These are phyloP conservation scores for Phanerochaete sordida DNA, from an alignment of 768 basidiomycete species.

Conservation along the genomic window DNA sequence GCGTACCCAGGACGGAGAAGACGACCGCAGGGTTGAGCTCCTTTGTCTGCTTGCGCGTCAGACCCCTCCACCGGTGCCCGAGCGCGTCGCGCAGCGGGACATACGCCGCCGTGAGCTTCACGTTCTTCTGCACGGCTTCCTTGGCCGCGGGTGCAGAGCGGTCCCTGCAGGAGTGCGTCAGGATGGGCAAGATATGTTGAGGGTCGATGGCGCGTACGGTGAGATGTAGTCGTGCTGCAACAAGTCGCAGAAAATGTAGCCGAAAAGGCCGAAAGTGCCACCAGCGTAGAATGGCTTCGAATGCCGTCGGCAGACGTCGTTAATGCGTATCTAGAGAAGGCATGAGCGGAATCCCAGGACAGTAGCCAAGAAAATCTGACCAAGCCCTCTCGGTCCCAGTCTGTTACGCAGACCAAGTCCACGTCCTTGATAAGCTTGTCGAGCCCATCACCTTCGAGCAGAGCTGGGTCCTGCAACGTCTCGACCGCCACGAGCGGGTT, in stretches of 20 bases:
- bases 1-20: conserved; percentile 69
- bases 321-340: conserved; percentile 60
- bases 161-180: conserved; percentile 39
- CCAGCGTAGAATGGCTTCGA: conserved; percentile 88
- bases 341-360: background rate
- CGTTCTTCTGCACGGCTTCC: conserved; percentile 52
- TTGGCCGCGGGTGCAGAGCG: conserved; percentile 46
- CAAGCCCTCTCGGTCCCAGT: conserved; percentile 64
- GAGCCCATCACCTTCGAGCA: conserved; percentile 49
- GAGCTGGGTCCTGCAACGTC: conserved; percentile 48
- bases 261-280: conserved; percentile 83
- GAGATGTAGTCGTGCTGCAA: conserved; percentile 82
- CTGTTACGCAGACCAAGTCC: conserved; percentile 87
- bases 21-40: conserved; percentile 74
- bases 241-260: conserved; percentile 95
- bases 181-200: background rate
- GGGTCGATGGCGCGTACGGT: conserved; percentile 51
- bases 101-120: conserved; percentile 63
- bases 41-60: conserved; percentile 77
- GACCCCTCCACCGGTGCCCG: conserved; percentile 60
- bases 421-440: conserved; percentile 58
- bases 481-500: conserved; percentile 90
- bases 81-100: conserved; percentile 60
- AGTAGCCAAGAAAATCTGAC: conserved; percentile 43
- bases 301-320: conserved; percentile 72